Conservation (phyloP, 2,329 filamentous ascomycete species). For the Verticillium longisporum region DNA sequence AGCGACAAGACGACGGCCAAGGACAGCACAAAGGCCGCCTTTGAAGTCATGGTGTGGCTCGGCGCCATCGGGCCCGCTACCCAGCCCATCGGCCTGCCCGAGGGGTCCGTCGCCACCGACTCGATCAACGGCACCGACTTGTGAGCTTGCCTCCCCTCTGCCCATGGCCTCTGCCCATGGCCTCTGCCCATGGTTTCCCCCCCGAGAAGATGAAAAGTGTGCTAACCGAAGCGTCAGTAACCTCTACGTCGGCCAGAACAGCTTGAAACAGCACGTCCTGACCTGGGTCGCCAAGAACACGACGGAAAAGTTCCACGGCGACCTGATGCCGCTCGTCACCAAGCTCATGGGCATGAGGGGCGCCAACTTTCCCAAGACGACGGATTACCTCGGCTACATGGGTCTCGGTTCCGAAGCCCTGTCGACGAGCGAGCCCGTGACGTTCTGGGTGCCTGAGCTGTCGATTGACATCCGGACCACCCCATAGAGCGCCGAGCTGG, state of each 20-base stretch:
- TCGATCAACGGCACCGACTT: constrained; percentile 34
- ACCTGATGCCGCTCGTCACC: constrained; percentile 37
- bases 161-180: no score
- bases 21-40: constrained; percentile 32
- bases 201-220: no score
- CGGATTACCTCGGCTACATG: constrained; percentile 44
- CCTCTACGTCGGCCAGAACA: constrained; percentile 35
- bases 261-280: constrained; percentile 34
- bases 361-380: constrained; percentile 25
- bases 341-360: constrained; percentile 26
- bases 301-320: constrained; percentile 34
- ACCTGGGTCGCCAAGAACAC: constrained; percentile 37
- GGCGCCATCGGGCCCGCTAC: constrained; percentile 37
- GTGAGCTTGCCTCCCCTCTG: constrained; percentile 19
- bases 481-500: not conserved
- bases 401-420: constrained; percentile 45
- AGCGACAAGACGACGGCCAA: constrained; percentile 29
- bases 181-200: not conserved
- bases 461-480: constrained; percentile 21
- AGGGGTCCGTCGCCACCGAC: constrained; percentile 23
- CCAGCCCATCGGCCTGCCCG: constrained; percentile 36
- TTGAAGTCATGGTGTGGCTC: constrained; percentile 54
- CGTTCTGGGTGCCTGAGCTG: constrained; percentile 35
- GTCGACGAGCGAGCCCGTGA: constrained; percentile 33
- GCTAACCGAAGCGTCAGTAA: constrained; percentile 16